phyloP scores from a whole-genome alignment of 1,284 basidiomycete species.

The Cerrena zonata region DNA sequence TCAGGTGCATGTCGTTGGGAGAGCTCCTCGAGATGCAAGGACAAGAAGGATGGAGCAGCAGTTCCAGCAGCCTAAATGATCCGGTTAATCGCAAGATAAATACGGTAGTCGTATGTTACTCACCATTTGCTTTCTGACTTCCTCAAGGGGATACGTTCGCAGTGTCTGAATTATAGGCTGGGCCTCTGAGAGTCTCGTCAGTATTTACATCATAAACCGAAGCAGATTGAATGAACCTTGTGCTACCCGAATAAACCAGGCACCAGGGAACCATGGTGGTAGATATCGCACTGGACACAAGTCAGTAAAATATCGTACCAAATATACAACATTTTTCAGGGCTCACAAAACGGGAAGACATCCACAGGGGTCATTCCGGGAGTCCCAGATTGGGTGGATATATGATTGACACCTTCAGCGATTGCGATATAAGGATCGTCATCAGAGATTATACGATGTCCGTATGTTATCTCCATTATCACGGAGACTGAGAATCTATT shows the following conservation, averaged over 20 bases:
- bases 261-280: slow-evolving; percentile 24
- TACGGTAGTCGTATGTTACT: background rate
- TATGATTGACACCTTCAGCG: slow-evolving; percentile 16
- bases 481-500: slow-evolving; percentile 17
- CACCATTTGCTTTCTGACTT: slow-evolving; percentile 18
- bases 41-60: slow-evolving; percentile 15
- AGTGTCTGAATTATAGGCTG: slow-evolving; percentile 9
- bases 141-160: slow-evolving; percentile 17
- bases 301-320: too few relatives aligned
- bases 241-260: slow-evolving; percentile 19
- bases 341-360: slow-evolving; percentile 20
- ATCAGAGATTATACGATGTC: slow-evolving; percentile 18
- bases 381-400: slow-evolving; percentile 14
- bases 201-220: background rate
- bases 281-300: slow-evolving; percentile 16
- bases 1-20: slow-evolving; percentile 14
- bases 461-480: slow-evolving; percentile 24
- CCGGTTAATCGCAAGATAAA: too few relatives aligned
- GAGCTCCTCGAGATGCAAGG: slow-evolving; percentile 16
- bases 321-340: background rate
- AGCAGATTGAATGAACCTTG: slow-evolving; percentile 2
- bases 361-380: slow-evolving; percentile 16
- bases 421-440: slow-evolving; percentile 19
- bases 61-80: slow-evolving; percentile 13
- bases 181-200: slow-evolving; percentile 37